Evolutionary conservation across 371 early-diverging fungal species (phyloP), one percentile per base, ranked within the genome.

Genomic region (Choanephora cucurbitarum): DNA sequence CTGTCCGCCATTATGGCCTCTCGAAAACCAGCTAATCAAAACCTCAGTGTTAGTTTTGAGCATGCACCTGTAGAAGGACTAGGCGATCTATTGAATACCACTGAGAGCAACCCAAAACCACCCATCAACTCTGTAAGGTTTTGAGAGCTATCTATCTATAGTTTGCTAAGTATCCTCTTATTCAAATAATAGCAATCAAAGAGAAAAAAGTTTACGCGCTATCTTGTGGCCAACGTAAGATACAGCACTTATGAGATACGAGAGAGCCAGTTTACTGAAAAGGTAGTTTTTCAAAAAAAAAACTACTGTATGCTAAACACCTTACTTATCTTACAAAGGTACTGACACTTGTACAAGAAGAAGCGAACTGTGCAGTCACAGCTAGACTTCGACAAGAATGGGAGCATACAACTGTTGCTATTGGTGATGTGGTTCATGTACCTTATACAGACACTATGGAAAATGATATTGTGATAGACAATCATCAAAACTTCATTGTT

Each of bases 341-440:
- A 1, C 40, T 68, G 4, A 19, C 47, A 7, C 46, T 72, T 21
- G 23, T 66, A 18, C 58, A 66, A 44, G 64, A 69, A 28, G 57
- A 62, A n/a, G 44, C 49, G 7, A 46, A 64, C 0, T 10, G 13
- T 5, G 28, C 62, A 1, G 51, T 52, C 1, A 52, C 45, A 13
- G 70, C 64, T 1, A 53, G 50, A 23, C 33, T 84, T 24, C 69
- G 82, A 34, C 70, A 76, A 4, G 75, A 74, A 10, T 84, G 84
- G 84, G 14, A 53, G 15, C 58, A 76, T 6, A 79, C 75, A 3
- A 3, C 33, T 7, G 66, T 84, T 2, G 33, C 53, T 10, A 60
- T 54, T 21, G 88, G 85, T 9, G 79, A 85, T 32, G 67, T 69
- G 21, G 72, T 88, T 1, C 81, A 88, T 59, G 67, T 86, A 18